phyloP scores from a whole-genome alignment of 1,284 basidiomycete genomes.

The Melampsora larici-populina region DNA sequence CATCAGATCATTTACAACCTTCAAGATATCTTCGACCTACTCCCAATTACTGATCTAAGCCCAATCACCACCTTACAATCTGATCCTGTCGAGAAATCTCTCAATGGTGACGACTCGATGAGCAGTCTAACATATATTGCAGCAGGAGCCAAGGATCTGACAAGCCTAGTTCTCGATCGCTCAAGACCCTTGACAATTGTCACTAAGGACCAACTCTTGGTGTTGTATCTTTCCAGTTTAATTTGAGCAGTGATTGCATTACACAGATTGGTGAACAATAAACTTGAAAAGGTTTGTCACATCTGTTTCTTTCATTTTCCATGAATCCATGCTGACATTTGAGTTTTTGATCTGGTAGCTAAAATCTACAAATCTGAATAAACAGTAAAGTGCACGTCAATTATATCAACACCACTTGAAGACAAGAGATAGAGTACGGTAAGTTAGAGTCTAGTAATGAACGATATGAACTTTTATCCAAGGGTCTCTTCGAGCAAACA shows the following conservation, averaged over 20 bases:
- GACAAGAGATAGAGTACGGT: too few relatives aligned
- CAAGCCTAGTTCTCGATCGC: conserved; percentile 31
- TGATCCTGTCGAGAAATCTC: conserved; percentile 12
- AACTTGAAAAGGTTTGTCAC: conserved; percentile 38
- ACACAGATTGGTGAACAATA: conserved; percentile 57
- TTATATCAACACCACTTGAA: too few relatives aligned
- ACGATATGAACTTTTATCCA: too few relatives aligned
- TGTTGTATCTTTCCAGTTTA: conserved; percentile 88
- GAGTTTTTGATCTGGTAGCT: neutral
- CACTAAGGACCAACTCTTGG: conserved; percentile 89
- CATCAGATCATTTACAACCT: conserved; percentile 95
- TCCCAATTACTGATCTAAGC: conserved; percentile 68
- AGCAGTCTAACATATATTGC: conserved; percentile 35
- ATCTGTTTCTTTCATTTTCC: neutral
- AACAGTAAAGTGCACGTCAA: conserved; percentile 31
- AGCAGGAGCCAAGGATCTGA: conserved; percentile 27
- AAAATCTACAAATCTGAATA: neutral
- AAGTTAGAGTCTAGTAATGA: too few relatives aligned
- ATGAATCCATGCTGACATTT: neutral
- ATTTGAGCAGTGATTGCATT: conserved; percentile 88
- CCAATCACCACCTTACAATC: conserved; percentile 50
- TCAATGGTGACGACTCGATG: neutral
- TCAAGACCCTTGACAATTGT: conserved; percentile 70
- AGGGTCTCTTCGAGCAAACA: too few relatives aligned
- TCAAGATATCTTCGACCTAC: conserved; percentile 89